Percentiles rank a stretch among this genome's conserved stretches.
Evolutionary conservation across 345 rosid genomes (phyloP).

Genomic region (Hibiscus syriacus): DNA sequence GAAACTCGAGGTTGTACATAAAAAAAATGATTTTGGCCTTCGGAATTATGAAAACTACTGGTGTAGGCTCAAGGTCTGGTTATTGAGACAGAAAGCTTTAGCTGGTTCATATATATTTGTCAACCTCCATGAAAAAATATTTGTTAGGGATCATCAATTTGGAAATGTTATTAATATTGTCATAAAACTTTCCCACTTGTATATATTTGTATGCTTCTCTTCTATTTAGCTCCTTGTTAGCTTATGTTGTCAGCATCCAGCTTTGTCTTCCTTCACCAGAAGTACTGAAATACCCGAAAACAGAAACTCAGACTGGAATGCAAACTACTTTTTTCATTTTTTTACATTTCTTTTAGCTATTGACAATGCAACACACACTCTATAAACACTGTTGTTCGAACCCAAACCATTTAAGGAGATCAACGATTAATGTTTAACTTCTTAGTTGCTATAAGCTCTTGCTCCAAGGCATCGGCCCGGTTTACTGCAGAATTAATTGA

Average conservation of each 20-base stretch:
- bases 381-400: too few relatives aligned
- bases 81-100: background rate
- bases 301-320: constrained; percentile 9
- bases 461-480: constrained; percentile 64
- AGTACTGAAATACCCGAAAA: constrained; percentile 18
- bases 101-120: background rate
- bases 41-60: background rate
- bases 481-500: constrained; percentile 59
- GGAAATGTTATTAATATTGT: too few relatives aligned
- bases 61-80: background rate
- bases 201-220: too few relatives aligned
- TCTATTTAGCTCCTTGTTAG: too few relatives aligned
- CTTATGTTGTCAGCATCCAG: too few relatives aligned
- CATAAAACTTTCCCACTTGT: background rate
- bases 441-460: constrained; percentile 69
- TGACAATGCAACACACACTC: too few relatives aligned
- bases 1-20: background rate
- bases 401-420: too few relatives aligned
- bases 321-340: too few relatives aligned
- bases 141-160: background rate
- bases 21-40: background rate
- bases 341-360: too few relatives aligned
- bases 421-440: constrained; percentile 55
- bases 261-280: too few relatives aligned
- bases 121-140: constrained; percentile 1